Base-by-base conservation (phyloP, 2,329 filamentous ascomycete genomes). In the Penicillium sp. region DNA sequence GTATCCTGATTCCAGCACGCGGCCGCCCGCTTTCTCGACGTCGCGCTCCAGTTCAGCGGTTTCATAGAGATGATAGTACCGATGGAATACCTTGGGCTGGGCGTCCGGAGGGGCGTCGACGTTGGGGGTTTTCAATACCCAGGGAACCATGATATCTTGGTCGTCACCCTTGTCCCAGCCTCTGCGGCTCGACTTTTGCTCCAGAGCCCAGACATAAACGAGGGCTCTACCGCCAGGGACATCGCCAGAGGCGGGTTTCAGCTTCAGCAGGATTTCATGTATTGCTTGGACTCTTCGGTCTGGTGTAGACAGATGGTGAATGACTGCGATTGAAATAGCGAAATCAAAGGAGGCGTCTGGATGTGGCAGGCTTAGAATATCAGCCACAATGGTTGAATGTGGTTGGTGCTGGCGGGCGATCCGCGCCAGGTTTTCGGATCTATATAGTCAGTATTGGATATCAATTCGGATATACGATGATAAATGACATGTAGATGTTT, bases 71-170 rank as follows among this genome's bases (percentile, higher is more conserved):
- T 99, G 95, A 75, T 99, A 99, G 76, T 97, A 99, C 56, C 95
- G 86, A 75, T 96, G 88, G 74, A 91, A 97, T 0, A 69, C 66
- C 47, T 64, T 66, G n/a, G 66, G 62, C 51, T 62, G n/a, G 17
- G 56, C 56, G 31, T 41, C 51, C 17, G 55, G 46, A 26, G n/a
- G 44, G 88, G 92, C 56, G 78, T 77, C 58, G 72, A 69, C 56
- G 15, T 67, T 55, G 19, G 72, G 71, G 29, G 72, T 71, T 69
- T 81, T 83, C 78, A 93, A 86, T 26, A 98, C 92, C 95, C 95
- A 99, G 15, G 95, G 93, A 52, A 99, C 95, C 81, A 98, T 90
- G 64, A 95, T 88, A 80, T 99, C 95, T 81, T 98, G 94, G 67
- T 90, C 86, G 64, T 90, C 87, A 21, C 88, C 88, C 74, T 91